Evolutionary conservation across 2,329 filamentous ascomycete genomes (phyloP).

Genomic region (Colletotrichum noveboracense): DNA sequence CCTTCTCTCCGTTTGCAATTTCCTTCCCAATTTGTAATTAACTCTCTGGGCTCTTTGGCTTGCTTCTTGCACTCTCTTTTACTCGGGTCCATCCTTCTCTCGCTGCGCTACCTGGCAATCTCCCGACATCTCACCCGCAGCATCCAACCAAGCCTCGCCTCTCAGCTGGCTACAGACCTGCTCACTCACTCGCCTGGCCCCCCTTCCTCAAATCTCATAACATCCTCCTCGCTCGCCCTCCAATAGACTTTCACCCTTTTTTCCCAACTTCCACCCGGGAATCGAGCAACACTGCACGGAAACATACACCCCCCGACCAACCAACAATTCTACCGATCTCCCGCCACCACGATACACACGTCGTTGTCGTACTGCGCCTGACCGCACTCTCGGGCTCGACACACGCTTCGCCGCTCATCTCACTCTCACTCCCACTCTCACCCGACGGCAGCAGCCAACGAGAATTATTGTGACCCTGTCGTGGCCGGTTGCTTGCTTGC

Average conservation of each 20-base stretch:
- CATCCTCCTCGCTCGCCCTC: conserved; percentile 10
- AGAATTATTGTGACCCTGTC: neutral
- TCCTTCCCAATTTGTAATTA: conserved; percentile 23
- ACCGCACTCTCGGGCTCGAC: neutral
- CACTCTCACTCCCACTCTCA: neutral
- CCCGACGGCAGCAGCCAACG: neutral
- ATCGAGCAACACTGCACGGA: neutral
- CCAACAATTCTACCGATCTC: neutral
- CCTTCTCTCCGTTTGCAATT: conserved; percentile 18
- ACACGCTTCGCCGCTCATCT: neutral
- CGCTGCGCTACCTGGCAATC: conserved; percentile 8
- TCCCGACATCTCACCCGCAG: neutral
- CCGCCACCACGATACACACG: neutral
- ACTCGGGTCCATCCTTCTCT: neutral
- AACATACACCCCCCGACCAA: neutral
- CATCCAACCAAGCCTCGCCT: neutral
- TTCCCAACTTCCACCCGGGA: neutral
- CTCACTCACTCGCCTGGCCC: neutral
- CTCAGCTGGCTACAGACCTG: neutral
- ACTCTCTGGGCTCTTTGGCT: neutral
- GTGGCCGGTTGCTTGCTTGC: neutral
- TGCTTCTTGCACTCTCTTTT: conserved; percentile 4
- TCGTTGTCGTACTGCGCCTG: neutral
- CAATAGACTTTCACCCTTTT: conserved; percentile 21
- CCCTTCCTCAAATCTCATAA: neutral